A percentile compares a stretch with the other conserved stretches of the same genome.
Evolutionary conservation across 257 asterid species (phyloP).

Genomic region (Datura wrightii): DNA sequence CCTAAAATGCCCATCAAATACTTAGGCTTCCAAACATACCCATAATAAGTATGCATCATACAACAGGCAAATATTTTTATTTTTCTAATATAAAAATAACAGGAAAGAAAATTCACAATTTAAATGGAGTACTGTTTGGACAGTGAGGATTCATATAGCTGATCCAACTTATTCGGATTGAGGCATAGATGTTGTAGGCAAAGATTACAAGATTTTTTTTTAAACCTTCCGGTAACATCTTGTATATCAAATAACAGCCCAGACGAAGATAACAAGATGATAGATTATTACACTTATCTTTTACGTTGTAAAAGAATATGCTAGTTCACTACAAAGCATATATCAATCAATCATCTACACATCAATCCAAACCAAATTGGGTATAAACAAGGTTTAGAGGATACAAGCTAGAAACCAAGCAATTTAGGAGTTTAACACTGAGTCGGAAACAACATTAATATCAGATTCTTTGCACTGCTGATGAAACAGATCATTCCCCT

Average conservation of each 20-base stretch:
- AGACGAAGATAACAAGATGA: not conserved
- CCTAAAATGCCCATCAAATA: slow-evolving; percentile 1
- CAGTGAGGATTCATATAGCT: too few relatives aligned
- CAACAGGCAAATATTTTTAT: not conserved
- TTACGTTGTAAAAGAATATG: not conserved
- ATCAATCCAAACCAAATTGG: not conserved
- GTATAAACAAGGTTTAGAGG: not conserved
- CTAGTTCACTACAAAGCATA: not conserved
- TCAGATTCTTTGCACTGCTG: not conserved
- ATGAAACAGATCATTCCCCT: not conserved
- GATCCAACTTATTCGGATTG: not conserved
- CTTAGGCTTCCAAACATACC: not conserved
- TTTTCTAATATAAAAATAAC: not conserved
- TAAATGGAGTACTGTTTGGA: too few relatives aligned
- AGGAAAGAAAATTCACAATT: not conserved
- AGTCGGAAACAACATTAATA: not conserved
- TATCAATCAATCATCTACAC: not conserved
- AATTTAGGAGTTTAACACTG: not conserved
- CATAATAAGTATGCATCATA: not conserved
- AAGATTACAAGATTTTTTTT: not conserved
- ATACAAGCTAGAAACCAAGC: not conserved
- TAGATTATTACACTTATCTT: not conserved
- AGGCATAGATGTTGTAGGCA: not conserved
- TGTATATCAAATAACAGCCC: not conserved
- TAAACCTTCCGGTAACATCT: not conserved